Evolutionary conservation across 2,329 filamentous ascomycete species (phyloP).

Genomic region (Fusarium tuaranense): DNA sequence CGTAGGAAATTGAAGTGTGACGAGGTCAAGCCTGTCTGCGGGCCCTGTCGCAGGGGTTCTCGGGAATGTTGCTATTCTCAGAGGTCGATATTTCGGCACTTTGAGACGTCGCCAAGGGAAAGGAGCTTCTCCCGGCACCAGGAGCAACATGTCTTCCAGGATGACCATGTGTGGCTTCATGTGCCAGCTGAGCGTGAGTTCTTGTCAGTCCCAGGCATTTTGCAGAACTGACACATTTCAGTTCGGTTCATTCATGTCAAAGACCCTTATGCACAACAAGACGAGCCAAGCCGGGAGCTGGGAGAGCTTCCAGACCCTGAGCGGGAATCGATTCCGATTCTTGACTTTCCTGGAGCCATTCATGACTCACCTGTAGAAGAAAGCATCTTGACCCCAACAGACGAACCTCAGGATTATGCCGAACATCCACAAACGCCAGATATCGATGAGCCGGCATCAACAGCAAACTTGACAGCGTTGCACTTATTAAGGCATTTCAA

Average conservation of each 20-base stretch:
- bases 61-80: conserved; percentile 30
- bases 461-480: conserved; percentile 16
- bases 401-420: not conserved
- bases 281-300: not conserved
- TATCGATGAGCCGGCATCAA: not conserved
- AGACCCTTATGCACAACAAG: conserved; percentile 11
- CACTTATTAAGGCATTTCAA: conserved; percentile 34
- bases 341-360: not conserved
- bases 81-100: conserved; percentile 33
- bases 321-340: not conserved
- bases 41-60: conserved; percentile 32
- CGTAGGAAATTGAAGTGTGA: conserved; percentile 44
- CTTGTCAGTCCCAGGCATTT: accelerated
- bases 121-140: not conserved
- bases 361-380: not conserved
- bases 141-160: conserved; percentile 10
- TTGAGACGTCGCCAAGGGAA: conserved; percentile 7
- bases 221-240: not conserved
- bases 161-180: conserved; percentile 31
- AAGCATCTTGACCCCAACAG: accelerated
- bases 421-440: not conserved
- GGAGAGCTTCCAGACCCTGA: not conserved
- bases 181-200: conserved; percentile 32
- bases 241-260: conserved; percentile 34
- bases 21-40: conserved; percentile 37